Conservation (phyloP, 495 filamentous ascomycete genomes). For the Pseudevernia furfuracea region DNA sequence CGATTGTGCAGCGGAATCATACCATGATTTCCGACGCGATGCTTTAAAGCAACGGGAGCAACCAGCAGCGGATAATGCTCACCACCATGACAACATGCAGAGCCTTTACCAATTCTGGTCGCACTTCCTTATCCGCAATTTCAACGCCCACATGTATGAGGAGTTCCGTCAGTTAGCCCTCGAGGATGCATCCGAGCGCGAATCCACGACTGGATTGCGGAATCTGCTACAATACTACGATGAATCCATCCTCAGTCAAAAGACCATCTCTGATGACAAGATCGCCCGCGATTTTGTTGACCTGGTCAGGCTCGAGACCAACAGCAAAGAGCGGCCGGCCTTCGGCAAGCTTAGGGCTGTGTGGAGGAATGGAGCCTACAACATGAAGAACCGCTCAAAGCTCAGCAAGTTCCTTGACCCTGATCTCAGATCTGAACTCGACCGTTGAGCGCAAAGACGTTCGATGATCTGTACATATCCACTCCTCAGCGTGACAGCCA, state of each 20-base stretch:
- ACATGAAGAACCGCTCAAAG: slow-evolving; percentile 50
- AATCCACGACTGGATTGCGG: slow-evolving; percentile 44
- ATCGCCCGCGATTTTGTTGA: slow-evolving; percentile 49
- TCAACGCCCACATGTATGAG: slow-evolving; percentile 71
- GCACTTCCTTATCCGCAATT: slow-evolving; percentile 65
- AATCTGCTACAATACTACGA: slow-evolving; percentile 54
- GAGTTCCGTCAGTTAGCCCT: slow-evolving; percentile 67
- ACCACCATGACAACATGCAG: slow-evolving; percentile 49
- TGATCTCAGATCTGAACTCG: slow-evolving; percentile 25
- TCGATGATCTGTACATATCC: slow-evolving; percentile 4
- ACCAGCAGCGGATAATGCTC: slow-evolving; percentile 38
- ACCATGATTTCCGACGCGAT: slow-evolving; percentile 47
- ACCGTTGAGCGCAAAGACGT: slow-evolving; percentile 16
- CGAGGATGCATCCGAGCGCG: slow-evolving; percentile 51
- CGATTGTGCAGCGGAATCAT: slow-evolving; percentile 46
- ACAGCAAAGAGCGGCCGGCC: slow-evolving; percentile 34
- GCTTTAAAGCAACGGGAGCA: slow-evolving; percentile 50
- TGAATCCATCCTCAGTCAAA: slow-evolving; percentile 43
- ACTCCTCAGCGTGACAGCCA: not conserved
- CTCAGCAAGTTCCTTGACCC: slow-evolving; percentile 26
- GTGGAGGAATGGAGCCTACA: slow-evolving; percentile 48
- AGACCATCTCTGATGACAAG: slow-evolving; percentile 37
- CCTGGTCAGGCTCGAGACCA: slow-evolving; percentile 40
- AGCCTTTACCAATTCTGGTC: slow-evolving; percentile 73
- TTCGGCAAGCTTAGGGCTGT: slow-evolving; percentile 44